phyloP scores from a whole-genome alignment of 495 filamentous ascomycete genomes.

The Elasticomyces elasticus region DNA sequence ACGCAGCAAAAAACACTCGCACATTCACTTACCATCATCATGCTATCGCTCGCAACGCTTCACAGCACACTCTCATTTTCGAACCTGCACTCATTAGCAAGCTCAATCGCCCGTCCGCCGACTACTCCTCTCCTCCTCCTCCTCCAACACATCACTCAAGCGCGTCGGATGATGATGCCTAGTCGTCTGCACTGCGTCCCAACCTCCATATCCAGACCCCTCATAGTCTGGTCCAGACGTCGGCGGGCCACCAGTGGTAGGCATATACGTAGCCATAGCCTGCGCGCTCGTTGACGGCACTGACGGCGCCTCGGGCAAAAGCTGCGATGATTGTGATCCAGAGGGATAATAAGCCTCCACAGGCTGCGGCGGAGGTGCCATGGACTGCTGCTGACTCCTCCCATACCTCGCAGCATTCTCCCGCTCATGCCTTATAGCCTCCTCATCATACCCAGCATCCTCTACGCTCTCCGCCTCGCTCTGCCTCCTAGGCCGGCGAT shows the following conservation, averaged over 20 bases:
- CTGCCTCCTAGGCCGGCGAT: conserved; percentile 30
- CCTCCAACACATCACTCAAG: conserved; percentile 87
- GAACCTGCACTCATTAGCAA: not conserved
- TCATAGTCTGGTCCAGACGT: conserved; percentile 39
- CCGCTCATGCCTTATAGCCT: conserved; percentile 39
- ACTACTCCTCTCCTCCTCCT: conserved; percentile 59
- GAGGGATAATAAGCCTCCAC: not conserved
- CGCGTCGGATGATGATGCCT: conserved; percentile 91
- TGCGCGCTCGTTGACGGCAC: conserved; percentile 10
- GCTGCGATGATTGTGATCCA: not conserved
- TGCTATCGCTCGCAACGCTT: not conserved
- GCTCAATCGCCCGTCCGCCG: conserved; percentile 40
- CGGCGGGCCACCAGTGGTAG: not conserved
- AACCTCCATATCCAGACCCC: conserved; percentile 62
- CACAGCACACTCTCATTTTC: not conserved
- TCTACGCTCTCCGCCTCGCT: conserved; percentile 34
- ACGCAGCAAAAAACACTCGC: not conserved
- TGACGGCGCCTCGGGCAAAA: conserved; percentile 11
- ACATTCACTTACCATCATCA: not conserved
- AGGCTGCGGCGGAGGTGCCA: not conserved
- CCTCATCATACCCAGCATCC: conserved; percentile 48
- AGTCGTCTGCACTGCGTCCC: conserved; percentile 57
- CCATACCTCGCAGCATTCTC: conserved; percentile 41
- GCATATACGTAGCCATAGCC: conserved; percentile 9
- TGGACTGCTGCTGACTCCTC: not conserved